Base-by-base conservation (phyloP, 805 yeast genomes). In the Metschnikowia kofuensis region DNA sequence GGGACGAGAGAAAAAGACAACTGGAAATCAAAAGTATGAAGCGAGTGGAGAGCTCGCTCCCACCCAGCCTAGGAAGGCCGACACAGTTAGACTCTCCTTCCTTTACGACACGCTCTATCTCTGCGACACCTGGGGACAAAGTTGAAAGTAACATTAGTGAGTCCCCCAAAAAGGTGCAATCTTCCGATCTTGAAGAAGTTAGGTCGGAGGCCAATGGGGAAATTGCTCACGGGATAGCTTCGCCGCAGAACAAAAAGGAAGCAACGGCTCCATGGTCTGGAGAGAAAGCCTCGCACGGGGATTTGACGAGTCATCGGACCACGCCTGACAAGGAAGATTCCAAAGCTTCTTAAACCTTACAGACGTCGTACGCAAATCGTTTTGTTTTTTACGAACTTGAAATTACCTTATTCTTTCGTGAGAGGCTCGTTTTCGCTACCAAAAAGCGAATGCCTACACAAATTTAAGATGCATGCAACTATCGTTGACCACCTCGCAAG, bases 1-100 rank as follows among this genome's bases (percentile, higher is more conserved):
- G 85, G 50, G 71, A 72, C 51, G 79, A 75, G 54, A 59, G 77
- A 31, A 71, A 72, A 51, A 55, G 73, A 48, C 39, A 66, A 28
- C 72, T 69, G 49, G 75, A 70, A 3, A 42, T 55, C 35, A 57
- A 55, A 31, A 49, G n/a, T 14, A 16, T 46, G 12, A 47, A 45
- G 28, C 50, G 46, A 14, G 30, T 67, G 57, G 55, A 57, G 14
- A 26, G 15, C 21, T 42, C 49, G 12, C 14, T 44, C 15, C 51
- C 44, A 26, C 40, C 50, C 7, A 47, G 50, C 28, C 10, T 47
- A 11, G 41, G 45, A 6, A 47, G 38, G 29, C 27, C 50, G 26
- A 15, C 32, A 8, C 38, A 37, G 16, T 6, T 38, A 21, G 46
- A 48, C 32, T 35, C 50, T 15, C 50, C 50, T 2, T 21, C 44